Percentiles rank a stretch among this genome's conserved stretches.
Conservation (phyloP, 2,329 filamentous ascomycete genomes). For the Lasiodiplodia theobromae region DNA sequence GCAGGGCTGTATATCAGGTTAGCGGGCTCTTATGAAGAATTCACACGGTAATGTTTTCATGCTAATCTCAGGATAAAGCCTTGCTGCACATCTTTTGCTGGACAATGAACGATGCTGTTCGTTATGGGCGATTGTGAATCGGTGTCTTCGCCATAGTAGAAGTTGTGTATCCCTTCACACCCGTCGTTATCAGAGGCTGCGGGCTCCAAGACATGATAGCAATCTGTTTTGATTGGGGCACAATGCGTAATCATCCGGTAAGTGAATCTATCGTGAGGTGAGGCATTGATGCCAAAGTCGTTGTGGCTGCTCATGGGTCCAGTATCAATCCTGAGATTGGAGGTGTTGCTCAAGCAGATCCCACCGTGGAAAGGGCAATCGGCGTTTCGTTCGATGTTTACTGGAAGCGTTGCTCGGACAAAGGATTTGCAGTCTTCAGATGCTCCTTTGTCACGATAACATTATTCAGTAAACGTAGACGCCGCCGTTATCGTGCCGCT, state of each 20-base stretch:
- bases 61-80: no score
- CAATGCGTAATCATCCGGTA: constrained; percentile 27
- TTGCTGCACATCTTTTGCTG: no score
- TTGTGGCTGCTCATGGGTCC: constrained; percentile 33
- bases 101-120: no score
- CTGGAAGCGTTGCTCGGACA: constrained; percentile 17
- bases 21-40: no score
- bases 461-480: constrained; percentile 7
- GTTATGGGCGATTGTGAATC: no score
- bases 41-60: no score
- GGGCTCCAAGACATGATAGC: not conserved
- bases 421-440: constrained; percentile 6
- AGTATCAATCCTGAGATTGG: constrained; percentile 34
- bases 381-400: constrained; percentile 23
- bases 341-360: constrained; percentile 27
- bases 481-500: not conserved
- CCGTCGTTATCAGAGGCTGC: not conserved
- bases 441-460: constrained; percentile 24
- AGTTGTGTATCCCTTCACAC: not conserved
- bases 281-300: constrained; percentile 36
- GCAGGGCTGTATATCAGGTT: no score
- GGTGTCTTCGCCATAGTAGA: not conserved
- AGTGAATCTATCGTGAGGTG: constrained; percentile 30
- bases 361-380: constrained; percentile 31
- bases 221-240: constrained; percentile 29